A percentile compares a stretch with the other conserved stretches of the same genome.
These are phyloP conservation scores for Coemansia umbellata DNA, from an alignment of 192 early-diverging fungal species.

Conservation along the genomic window DNA sequence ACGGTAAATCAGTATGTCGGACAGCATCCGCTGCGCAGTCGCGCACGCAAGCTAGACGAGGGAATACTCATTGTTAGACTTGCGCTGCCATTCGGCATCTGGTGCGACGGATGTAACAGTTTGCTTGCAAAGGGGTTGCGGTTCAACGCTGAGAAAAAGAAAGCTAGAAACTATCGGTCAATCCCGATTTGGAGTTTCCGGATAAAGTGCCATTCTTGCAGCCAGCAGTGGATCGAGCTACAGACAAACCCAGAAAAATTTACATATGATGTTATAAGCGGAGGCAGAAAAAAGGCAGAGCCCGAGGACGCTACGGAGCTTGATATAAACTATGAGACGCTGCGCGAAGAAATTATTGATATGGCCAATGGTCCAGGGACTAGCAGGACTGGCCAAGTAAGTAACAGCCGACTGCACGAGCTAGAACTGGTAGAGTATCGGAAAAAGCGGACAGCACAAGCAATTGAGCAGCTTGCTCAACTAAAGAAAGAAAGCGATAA, in stretches of 20 bases:
- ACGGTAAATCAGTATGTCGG: constrained; percentile 84
- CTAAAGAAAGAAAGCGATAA: constrained; percentile 56
- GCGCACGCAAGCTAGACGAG: constrained; percentile 84
- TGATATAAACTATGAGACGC: constrained; percentile 14
- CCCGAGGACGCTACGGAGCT: constrained; percentile 64
- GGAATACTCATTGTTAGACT: constrained; percentile 86
- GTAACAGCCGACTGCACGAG: constrained; percentile 17
- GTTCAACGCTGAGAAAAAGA: constrained; percentile 95
- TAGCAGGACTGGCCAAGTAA: constrained; percentile 51
- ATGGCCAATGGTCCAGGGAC: constrained; percentile 47
- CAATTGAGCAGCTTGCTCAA: constrained; percentile 51
- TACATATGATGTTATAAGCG: constrained; percentile 50
- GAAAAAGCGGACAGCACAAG: constrained; percentile 47
- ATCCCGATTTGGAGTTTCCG: constrained; percentile 86
- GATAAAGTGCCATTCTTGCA: constrained; percentile 91
- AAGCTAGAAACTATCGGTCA: constrained; percentile 74
- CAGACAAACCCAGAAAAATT: constrained; percentile 86
- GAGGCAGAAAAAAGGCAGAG: constrained; percentile 76
- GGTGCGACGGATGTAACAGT: constrained; percentile 81
- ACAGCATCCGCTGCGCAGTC: constrained; percentile 81
- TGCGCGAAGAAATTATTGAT: constrained; percentile 60
- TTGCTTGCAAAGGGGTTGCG: constrained; percentile 87
- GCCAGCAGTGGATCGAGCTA: constrained; percentile 78
- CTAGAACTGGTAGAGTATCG: constrained; percentile 61
- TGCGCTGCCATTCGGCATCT: constrained; percentile 87